phyloP scores from a whole-genome alignment of 164 flowering plant genomes.

The Buxus sempervirens region DNA sequence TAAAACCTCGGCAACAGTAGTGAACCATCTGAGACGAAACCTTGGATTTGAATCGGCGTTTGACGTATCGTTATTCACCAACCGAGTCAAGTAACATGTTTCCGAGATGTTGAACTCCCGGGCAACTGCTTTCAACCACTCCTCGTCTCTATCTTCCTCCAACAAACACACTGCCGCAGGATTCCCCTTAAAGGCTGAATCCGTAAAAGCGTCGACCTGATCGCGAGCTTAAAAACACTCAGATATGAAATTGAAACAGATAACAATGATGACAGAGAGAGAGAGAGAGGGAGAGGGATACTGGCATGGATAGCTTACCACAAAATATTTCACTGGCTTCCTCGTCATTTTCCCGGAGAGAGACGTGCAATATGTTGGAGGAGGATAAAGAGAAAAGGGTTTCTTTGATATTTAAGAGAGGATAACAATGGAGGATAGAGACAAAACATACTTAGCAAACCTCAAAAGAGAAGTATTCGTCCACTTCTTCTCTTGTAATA shows the following conservation, averaged over 20 bases:
- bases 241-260: background rate
- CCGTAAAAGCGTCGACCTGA: constrained; percentile 89
- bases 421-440: too few relatives aligned
- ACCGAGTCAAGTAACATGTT: constrained; percentile 58
- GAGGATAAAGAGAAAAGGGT: too few relatives aligned
- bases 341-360: constrained; percentile 1
- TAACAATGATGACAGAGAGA: background rate
- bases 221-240: background rate
- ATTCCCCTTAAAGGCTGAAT: constrained; percentile 72
- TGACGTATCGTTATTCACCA: constrained; percentile 3
- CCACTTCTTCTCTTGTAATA: too few relatives aligned
- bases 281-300: constrained; percentile 6
- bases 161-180: constrained; percentile 85
- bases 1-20: constrained; percentile 67
- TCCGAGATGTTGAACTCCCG: constrained; percentile 64
- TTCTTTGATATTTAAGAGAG: too few relatives aligned
- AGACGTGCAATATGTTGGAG: too few relatives aligned
- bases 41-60: constrained; percentile 25
- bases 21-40: constrained; percentile 81
- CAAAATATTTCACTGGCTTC: constrained; percentile 3
- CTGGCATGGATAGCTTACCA: constrained; percentile 9
- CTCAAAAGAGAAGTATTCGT: too few relatives aligned
- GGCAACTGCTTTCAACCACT: constrained; percentile 70
- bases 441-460: too few relatives aligned
- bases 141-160: constrained; percentile 62